Percentiles rank a stretch among this genome's conserved stretches.
Evolutionary conservation across 2,329 filamentous ascomycete species (phyloP).

Genomic region (Metarhizium humberi): DNA sequence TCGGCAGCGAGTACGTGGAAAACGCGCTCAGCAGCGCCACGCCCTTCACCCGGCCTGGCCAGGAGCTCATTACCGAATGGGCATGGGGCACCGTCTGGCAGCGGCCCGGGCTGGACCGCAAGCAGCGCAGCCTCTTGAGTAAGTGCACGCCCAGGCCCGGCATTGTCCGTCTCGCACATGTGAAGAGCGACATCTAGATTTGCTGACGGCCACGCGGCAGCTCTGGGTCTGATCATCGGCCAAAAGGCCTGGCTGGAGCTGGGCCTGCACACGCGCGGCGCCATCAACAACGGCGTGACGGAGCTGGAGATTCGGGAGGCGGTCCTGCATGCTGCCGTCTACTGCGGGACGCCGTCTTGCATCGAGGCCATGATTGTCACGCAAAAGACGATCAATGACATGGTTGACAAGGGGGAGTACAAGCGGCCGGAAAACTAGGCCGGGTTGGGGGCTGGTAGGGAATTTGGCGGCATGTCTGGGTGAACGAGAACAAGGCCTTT

Average conservation of each 20-base stretch:
- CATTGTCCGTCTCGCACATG: too few species aligned
- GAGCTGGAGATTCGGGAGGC: conserved; percentile 48
- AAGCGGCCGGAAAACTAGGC: not conserved
- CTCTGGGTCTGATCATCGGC: conserved; percentile 50
- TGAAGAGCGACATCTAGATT: too few species aligned
- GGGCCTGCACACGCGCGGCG: conserved; percentile 50
- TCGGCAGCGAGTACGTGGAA: conserved; percentile 50
- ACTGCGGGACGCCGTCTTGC: conserved; percentile 30
- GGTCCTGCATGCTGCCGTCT: conserved; percentile 32
- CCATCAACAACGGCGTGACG: conserved; percentile 49
- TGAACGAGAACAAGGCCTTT: too few species aligned
- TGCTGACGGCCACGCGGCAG: not conserved
- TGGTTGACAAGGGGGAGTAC: conserved; percentile 15
- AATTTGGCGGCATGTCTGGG: too few species aligned
- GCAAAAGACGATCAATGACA: conserved; percentile 15
- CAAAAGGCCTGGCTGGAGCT: conserved; percentile 50
- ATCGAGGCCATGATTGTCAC: conserved; percentile 24
- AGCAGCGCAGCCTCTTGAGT: conserved; percentile 39
- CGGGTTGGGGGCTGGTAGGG: not conserved
- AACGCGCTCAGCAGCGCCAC: conserved; percentile 40
- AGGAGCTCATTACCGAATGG: conserved; percentile 50
- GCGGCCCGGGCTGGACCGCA: conserved; percentile 49
- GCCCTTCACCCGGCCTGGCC: conserved; percentile 46
- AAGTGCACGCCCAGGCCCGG: conserved; percentile 10
- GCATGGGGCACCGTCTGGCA: conserved; percentile 56